Conservation (phyloP, 2,329 filamentous ascomycete species). For the Alternaria consortialis region DNA sequence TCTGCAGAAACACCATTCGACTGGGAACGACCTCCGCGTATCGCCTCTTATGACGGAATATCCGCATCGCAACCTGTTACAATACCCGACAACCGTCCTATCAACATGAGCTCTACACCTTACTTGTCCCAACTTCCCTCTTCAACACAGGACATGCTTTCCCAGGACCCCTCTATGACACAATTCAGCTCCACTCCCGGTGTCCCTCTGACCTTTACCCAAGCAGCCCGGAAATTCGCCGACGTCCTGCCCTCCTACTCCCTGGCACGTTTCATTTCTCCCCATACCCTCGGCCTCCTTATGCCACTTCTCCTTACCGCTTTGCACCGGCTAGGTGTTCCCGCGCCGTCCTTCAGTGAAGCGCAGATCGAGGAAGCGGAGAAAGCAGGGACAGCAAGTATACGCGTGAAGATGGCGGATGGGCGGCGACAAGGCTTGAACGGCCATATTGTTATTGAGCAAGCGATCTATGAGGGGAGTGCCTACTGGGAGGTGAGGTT, state of each 20-base stretch:
- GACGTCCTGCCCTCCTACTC: slow-evolving; percentile 91
- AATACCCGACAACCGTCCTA: slow-evolving; percentile 22
- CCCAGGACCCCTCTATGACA: slow-evolving; percentile 82
- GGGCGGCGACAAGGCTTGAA: slow-evolving; percentile 75
- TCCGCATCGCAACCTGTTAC: slow-evolving; percentile 51
- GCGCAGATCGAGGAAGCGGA: slow-evolving; percentile 46
- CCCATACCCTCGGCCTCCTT: slow-evolving; percentile 76
- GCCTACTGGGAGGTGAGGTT: slow-evolving; percentile 83
- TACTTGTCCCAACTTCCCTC: slow-evolving; percentile 46
- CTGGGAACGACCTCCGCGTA: slow-evolving; percentile 78
- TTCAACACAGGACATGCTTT: slow-evolving; percentile 67
- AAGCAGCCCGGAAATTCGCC: slow-evolving; percentile 85
- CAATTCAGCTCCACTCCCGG: slow-evolving; percentile 85
- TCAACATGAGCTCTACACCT: slow-evolving; percentile 25
- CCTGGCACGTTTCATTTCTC: slow-evolving; percentile 91
- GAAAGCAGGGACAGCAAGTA: slow-evolving; percentile 63
- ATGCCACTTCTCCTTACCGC: slow-evolving; percentile 82
- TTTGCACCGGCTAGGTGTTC: slow-evolving; percentile 85
- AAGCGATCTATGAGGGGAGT: slow-evolving; percentile 70
- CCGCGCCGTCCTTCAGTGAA: slow-evolving; percentile 62
- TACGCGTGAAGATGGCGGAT: slow-evolving; percentile 80
- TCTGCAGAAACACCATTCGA: slow-evolving; percentile 81
- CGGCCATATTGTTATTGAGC: slow-evolving; percentile 79
- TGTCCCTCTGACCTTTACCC: slow-evolving; percentile 84
- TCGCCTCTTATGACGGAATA: slow-evolving; percentile 45